Conservation (phyloP, 108 stramenopile species). For the Pelagomonas calceolata region DNA sequence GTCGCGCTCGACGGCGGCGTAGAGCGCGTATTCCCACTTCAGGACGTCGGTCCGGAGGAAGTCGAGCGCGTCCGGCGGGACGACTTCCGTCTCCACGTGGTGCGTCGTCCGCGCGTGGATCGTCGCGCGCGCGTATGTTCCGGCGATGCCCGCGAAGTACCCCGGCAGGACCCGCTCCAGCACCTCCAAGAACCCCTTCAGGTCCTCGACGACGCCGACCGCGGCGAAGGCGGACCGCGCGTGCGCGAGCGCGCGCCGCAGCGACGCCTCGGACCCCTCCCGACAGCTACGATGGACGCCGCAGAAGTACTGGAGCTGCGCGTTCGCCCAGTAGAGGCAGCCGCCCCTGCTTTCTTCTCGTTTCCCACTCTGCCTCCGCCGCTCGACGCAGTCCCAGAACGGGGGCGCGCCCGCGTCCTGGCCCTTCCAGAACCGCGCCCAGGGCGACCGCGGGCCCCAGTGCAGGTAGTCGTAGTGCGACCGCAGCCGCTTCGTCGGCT, state of each 20-base stretch:
- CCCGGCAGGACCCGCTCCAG: not conserved
- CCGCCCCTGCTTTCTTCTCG: not conserved
- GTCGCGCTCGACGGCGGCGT: not conserved
- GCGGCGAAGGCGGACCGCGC: not conserved
- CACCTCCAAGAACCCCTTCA: not conserved
- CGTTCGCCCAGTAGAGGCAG: conserved; percentile 1
- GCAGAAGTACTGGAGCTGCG: not conserved
- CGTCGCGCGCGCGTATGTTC: not conserved
- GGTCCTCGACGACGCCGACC: conserved; percentile 1
- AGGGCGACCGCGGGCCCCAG: not conserved
- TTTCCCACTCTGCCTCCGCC: not conserved
- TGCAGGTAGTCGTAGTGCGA: not conserved
- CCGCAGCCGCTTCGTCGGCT: not conserved
- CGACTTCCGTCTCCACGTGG: too few relatives aligned
- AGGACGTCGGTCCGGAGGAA: not conserved
- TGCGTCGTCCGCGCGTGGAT: not conserved
- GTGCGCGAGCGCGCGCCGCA: not conserved
- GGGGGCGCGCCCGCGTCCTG: not conserved
- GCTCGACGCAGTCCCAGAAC: not conserved
- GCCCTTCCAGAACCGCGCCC: not conserved
- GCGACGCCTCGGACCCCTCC: not conserved
- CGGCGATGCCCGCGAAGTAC: not conserved
- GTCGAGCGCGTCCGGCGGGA: not conserved
- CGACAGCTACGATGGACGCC: not conserved
- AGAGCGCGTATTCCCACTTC: not conserved